phyloP scores from a whole-genome alignment of 1,284 basidiomycete genomes.

The Ceratobasidium sp. region DNA sequence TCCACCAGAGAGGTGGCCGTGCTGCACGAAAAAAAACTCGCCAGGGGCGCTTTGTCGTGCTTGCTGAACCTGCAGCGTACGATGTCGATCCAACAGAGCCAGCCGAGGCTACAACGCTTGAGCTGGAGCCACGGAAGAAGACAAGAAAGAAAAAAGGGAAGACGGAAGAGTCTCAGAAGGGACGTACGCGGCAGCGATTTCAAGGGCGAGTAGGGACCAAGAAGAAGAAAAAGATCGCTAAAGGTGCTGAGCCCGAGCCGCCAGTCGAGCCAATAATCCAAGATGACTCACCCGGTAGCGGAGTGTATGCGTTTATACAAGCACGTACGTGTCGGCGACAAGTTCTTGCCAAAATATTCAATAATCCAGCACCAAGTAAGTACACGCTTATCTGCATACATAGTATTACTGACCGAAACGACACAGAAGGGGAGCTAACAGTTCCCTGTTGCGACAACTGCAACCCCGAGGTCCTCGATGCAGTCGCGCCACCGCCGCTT shows the following conservation, averaged over 20 bases:
- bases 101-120: neutral
- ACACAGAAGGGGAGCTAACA: neutral
- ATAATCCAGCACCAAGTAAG: constrained; percentile 14
- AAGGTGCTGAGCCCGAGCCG: constrained; percentile 1
- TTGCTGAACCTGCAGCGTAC: constrained; percentile 28
- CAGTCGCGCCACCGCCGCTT: constrained; percentile 6
- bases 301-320: constrained; percentile 24
- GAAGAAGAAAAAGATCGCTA: constrained; percentile 6
- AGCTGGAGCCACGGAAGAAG: neutral
- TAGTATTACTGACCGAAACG: neutral
- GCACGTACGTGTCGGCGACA: neutral
- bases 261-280: neutral
- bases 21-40: constrained; percentile 13
- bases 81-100: constrained; percentile 24
- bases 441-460: constrained; percentile 26
- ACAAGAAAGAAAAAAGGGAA: neutral
- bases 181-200: neutral
- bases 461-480: neutral
- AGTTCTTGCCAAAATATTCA: constrained; percentile 3
- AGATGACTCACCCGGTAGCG: constrained; percentile 8
- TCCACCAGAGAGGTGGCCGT: constrained; percentile 27
- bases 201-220: constrained; percentile 8
- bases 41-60: neutral
- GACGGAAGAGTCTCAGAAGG: neutral
- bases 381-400: neutral